These are phyloP conservation scores for Biscogniauxia mediterranea DNA, from an alignment of 2,329 filamentous ascomycete species.

Conservation along the genomic window DNA sequence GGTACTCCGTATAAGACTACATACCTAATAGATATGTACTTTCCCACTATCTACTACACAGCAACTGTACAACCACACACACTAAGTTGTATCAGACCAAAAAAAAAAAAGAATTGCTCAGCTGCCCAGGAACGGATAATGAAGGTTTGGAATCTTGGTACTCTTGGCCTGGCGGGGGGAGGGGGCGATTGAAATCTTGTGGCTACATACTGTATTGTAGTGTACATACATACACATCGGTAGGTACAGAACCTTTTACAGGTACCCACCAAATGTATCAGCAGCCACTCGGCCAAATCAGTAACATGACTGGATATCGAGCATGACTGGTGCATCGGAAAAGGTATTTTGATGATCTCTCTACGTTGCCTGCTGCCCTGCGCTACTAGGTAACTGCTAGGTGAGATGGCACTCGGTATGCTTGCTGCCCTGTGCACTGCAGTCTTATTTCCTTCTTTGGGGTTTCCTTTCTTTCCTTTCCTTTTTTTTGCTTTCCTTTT, in stretches of 20 bases:
- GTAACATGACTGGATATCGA: neutral
- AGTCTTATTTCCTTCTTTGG: too few relatives aligned
- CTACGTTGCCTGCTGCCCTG: too few relatives aligned
- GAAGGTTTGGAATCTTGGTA: neutral
- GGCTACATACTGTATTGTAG: too few relatives aligned
- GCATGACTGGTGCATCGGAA: neutral
- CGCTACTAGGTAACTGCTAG: too few relatives aligned
- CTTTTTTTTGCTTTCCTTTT: neutral
- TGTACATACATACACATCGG: too few relatives aligned
- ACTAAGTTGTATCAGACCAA: neutral
- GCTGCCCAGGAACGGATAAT: neutral
- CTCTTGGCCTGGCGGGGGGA: neutral
- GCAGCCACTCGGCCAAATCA: neutral
- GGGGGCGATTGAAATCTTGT: neutral
- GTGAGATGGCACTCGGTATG: too few relatives aligned
- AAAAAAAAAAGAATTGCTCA: neutral
- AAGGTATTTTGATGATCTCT: neutral
- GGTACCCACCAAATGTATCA: neutral
- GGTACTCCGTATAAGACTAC: neutral
- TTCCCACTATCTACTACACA: neutral
- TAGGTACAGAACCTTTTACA: neutral
- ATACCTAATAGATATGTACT: neutral
- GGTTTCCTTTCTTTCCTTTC: neutral
- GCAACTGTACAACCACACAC: neutral
- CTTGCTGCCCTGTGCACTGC: too few relatives aligned